Conservation (phyloP, 2,329 filamentous ascomycete genomes). For the Nothophaeocryptopus gaeumannii region DNA sequence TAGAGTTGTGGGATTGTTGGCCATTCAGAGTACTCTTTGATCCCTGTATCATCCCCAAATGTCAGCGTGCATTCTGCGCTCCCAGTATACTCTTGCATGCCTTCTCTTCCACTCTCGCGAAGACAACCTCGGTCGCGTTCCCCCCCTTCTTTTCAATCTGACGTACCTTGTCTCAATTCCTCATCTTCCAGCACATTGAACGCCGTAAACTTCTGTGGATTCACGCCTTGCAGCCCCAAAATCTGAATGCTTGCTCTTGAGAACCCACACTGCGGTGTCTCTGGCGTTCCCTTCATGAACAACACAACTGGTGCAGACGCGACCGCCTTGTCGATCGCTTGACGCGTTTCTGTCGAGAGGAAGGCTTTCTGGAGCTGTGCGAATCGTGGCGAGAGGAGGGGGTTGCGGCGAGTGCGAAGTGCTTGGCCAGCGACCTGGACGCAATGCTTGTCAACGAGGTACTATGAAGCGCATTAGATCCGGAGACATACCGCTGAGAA, state of each 20-base stretch:
- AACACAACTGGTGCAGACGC: conserved; percentile 85
- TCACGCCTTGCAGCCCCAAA: conserved; percentile 87
- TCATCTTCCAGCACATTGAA: conserved; percentile 95
- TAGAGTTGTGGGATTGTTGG: conserved; percentile 97
- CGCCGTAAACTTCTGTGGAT: conserved; percentile 93
- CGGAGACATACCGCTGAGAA: conserved; percentile 26
- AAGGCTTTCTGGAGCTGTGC: conserved; percentile 57
- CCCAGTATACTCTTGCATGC: neutral
- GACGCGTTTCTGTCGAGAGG: conserved; percentile 74
- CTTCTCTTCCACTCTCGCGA: no score
- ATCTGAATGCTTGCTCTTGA: conserved; percentile 94
- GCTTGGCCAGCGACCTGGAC: conserved; percentile 48
- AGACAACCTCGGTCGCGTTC: no score
- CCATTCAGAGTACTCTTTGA: conserved; percentile 99
- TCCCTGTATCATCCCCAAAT: conserved; percentile 59
- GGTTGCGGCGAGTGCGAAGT: conserved; percentile 41
- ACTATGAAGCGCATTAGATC: neutral
- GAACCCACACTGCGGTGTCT: conserved; percentile 94
- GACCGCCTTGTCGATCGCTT: conserved; percentile 88
- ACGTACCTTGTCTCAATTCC: conserved; percentile 73
- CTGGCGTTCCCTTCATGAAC: conserved; percentile 99
- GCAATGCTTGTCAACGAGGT: neutral
- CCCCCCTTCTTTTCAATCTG: neutral
- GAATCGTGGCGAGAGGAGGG: conserved; percentile 44
- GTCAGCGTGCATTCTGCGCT: neutral